Percentiles rank a stretch among this genome's conserved stretches.
Evolutionary conservation across 192 early-diverging fungal species (phyloP).

Genomic region (Obelidium mucronatum): DNA sequence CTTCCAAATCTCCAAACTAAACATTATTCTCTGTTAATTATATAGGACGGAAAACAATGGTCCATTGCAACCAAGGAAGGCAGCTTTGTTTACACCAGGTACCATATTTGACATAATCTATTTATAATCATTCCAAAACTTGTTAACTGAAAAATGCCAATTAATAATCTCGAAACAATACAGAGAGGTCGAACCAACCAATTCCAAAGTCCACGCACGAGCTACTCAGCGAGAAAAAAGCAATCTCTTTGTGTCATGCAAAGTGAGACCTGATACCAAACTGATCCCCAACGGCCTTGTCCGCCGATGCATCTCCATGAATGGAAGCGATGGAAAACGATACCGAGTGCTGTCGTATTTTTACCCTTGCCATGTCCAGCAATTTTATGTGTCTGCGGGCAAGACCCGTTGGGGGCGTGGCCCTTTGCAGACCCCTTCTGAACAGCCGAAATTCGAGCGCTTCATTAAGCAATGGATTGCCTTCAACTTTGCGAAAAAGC

Average conservation of each 20-base stretch:
- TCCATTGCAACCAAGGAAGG: neutral
- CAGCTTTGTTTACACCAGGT: neutral
- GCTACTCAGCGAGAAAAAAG: neutral
- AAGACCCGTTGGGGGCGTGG: neutral
- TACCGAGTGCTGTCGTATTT: slow-evolving; percentile 14
- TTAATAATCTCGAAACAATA: neutral
- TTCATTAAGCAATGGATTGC: slow-evolving; percentile 7
- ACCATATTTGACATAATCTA: too few species aligned
- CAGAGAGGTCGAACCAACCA: slow-evolving; percentile 4
- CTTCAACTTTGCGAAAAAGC: neutral
- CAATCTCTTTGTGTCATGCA: neutral
- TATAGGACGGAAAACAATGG: slow-evolving; percentile 3
- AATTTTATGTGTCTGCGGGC: neutral
- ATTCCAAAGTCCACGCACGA: too few species aligned
- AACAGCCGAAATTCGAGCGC: neutral
- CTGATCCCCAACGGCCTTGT: slow-evolving; percentile 9
- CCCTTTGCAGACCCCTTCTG: neutral
- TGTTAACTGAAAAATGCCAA: neutral
- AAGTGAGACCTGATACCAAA: neutral
- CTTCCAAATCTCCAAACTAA: neutral
- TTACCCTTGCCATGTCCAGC: slow-evolving; percentile 11
- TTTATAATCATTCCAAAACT: neutral
- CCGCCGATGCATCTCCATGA: neutral
- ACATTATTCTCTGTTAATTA: slow-evolving; percentile 6
- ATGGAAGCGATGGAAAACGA: slow-evolving; percentile 3